phyloP scores from a whole-genome alignment of 1,139 yeast species.

The Kodamaea arcana region DNA sequence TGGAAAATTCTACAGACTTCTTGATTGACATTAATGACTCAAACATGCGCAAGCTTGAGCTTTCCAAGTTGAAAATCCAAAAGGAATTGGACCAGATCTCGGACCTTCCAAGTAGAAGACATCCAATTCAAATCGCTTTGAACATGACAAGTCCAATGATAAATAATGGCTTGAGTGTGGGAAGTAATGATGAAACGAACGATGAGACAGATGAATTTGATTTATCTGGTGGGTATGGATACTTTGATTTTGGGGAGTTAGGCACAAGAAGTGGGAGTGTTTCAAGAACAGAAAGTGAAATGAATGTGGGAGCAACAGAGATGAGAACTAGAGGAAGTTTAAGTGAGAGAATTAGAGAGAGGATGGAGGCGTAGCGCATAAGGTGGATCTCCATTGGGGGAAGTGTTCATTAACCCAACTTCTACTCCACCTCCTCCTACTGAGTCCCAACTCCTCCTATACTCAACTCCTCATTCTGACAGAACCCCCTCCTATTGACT shows the following conservation, averaged over 20 bases:
- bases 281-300: slow-evolving; percentile 30
- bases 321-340: slow-evolving; percentile 28
- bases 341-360: slow-evolving; percentile 36
- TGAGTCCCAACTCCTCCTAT: too few relatives aligned
- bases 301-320: slow-evolving; percentile 17
- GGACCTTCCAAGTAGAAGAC: slow-evolving; percentile 28
- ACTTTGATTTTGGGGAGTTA: slow-evolving; percentile 65
- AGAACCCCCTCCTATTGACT: too few relatives aligned
- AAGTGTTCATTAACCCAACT: too few relatives aligned
- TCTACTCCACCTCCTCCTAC: too few relatives aligned
- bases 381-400: too few relatives aligned
- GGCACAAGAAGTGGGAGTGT: slow-evolving; percentile 30
- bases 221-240: slow-evolving; percentile 68
- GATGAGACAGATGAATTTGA: slow-evolving; percentile 23
- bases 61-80: slow-evolving; percentile 33
- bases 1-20: slow-evolving; percentile 30
- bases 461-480: too few relatives aligned
- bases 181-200: slow-evolving; percentile 10
- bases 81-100: slow-evolving; percentile 31
- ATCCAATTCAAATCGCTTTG: slow-evolving; percentile 33
- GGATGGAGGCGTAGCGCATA: too few relatives aligned
- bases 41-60: slow-evolving; percentile 29
- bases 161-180: slow-evolving; percentile 10
- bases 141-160: slow-evolving; percentile 5
- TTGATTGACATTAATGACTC: slow-evolving; percentile 33